phyloP scores from a whole-genome alignment of 495 filamentous ascomycete genomes.

The Rhypophila decipiens region DNA sequence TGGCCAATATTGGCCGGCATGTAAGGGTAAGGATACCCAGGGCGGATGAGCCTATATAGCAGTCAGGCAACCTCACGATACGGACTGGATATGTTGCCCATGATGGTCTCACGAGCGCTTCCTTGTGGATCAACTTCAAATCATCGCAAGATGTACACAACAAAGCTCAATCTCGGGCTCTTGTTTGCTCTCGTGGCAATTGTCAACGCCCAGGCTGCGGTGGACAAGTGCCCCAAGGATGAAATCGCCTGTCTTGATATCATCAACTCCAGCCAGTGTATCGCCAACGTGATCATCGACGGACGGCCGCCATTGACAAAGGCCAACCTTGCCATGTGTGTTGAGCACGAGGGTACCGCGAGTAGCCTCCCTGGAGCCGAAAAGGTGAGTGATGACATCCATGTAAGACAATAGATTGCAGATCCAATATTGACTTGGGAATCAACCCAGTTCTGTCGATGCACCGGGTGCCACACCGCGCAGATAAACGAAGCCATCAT shows the following conservation, averaged over 20 bases:
- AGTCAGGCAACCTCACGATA: too few relatives aligned
- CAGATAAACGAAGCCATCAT: constrained; percentile 16
- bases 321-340: constrained; percentile 23
- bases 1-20: too few relatives aligned
- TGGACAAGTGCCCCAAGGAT: constrained; percentile 24
- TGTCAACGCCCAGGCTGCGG: constrained; percentile 5
- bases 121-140: not conserved
- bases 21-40: too few relatives aligned
- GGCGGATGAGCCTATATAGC: not conserved
- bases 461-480: constrained; percentile 27
- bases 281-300: constrained; percentile 26
- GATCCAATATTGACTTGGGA: not conserved
- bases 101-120: too few relatives aligned
- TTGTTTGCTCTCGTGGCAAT: constrained; percentile 10
- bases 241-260: constrained; percentile 29
- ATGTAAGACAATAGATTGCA: not conserved
- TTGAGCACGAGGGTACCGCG: constrained; percentile 23
- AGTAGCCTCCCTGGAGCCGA: constrained; percentile 25
- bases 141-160: not conserved
- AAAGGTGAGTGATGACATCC: constrained; percentile 18
- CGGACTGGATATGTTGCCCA: too few relatives aligned
- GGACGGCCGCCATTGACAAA: constrained; percentile 11
- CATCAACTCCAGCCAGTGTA: constrained; percentile 28
- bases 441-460: constrained; percentile 22
- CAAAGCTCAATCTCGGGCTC: constrained; percentile 6